phyloP scores from a whole-genome alignment of 2,329 filamentous ascomycete species.

The Aspergillus bombycis region DNA sequence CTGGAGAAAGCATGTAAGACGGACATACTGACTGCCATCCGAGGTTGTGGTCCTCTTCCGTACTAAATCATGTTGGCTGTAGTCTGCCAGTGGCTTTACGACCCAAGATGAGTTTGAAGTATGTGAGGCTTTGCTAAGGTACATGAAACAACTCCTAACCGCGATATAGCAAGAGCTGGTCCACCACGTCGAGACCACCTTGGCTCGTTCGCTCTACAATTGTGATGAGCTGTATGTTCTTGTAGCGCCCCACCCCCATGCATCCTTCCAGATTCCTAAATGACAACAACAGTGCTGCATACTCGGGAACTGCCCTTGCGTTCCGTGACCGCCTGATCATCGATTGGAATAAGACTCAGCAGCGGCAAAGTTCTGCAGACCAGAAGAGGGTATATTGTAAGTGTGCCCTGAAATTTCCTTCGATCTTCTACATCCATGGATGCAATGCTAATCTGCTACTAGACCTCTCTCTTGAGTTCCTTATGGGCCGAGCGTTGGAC shows the following conservation, averaged over 20 bases:
- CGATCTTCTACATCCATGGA: neutral
- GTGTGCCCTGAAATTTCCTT: slow-evolving; percentile 20
- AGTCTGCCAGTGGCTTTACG: slow-evolving; percentile 71
- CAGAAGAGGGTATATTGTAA: slow-evolving; percentile 90
- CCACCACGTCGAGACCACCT: slow-evolving; percentile 91
- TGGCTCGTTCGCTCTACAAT: slow-evolving; percentile 96
- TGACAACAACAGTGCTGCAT: slow-evolving; percentile 66
- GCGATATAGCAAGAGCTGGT: slow-evolving; percentile 74
- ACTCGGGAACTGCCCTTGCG: slow-evolving; percentile 85
- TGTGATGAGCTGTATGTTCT: slow-evolving; percentile 75
- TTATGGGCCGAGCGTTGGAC: slow-evolving; percentile 95
- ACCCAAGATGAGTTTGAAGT: slow-evolving; percentile 78
- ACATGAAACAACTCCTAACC: slow-evolving; percentile 11
- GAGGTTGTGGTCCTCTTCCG: neutral
- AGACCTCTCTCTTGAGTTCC: slow-evolving; percentile 92
- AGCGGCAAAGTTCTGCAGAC: slow-evolving; percentile 87
- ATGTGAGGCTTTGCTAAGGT: slow-evolving; percentile 15
- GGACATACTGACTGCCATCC: neutral
- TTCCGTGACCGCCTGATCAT: slow-evolving; percentile 91
- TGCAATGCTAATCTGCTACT: slow-evolving; percentile 1
- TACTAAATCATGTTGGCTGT: slow-evolving; percentile 15
- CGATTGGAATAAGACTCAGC: slow-evolving; percentile 98
- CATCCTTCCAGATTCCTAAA: slow-evolving; percentile 10
- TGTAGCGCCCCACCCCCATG: neutral
- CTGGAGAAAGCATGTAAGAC: slow-evolving; percentile 63